These are phyloP conservation scores for Incumbomyces delicatus DNA, from an alignment of 2,329 filamentous ascomycete genomes.

Conservation along the genomic window DNA sequence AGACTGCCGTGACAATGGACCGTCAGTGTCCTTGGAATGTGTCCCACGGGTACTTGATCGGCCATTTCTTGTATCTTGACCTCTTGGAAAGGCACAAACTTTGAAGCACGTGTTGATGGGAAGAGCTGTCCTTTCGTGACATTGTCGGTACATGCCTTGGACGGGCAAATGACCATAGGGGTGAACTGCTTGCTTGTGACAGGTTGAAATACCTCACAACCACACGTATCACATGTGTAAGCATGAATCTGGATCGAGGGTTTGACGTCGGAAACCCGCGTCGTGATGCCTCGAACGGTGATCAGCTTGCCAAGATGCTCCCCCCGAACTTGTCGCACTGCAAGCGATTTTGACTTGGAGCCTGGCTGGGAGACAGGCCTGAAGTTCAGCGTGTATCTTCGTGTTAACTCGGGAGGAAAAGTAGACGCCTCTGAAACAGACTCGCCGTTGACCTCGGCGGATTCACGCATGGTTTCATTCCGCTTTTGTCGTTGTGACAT, in stretches of 20 bases:
- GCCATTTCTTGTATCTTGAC: slow-evolving; percentile 98
- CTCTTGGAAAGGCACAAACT: slow-evolving; percentile 95
- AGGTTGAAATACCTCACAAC: slow-evolving; percentile 95
- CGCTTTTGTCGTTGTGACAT: slow-evolving; percentile 83
- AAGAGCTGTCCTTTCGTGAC: slow-evolving; percentile 90
- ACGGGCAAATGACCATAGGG: slow-evolving; percentile 77
- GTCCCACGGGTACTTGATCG: slow-evolving; percentile 96
- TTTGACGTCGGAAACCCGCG: slow-evolving; percentile 94
- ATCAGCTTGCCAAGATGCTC: slow-evolving; percentile 90
- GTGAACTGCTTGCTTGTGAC: slow-evolving; percentile 84
- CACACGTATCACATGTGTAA: slow-evolving; percentile 93
- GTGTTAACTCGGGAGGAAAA: slow-evolving; percentile 84
- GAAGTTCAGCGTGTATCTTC: slow-evolving; percentile 92
- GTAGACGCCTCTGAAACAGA: slow-evolving; percentile 59
- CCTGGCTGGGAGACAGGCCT: slow-evolving; percentile 72
- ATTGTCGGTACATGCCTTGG: slow-evolving; percentile 79
- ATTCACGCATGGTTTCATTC: slow-evolving; percentile 65
- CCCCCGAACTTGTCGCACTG: slow-evolving; percentile 86
- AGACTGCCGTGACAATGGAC: slow-evolving; percentile 80
- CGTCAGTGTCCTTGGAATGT: slow-evolving; percentile 87
- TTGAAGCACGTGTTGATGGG: slow-evolving; percentile 88
- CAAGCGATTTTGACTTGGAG: slow-evolving; percentile 58
- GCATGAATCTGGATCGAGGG: slow-evolving; percentile 95
- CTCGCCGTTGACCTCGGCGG: slow-evolving; percentile 57
- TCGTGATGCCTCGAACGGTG: slow-evolving; percentile 87